These are phyloP conservation scores for Gossypium gossypioides DNA, from an alignment of 441 rosid genomes.

Conservation along the genomic window DNA sequence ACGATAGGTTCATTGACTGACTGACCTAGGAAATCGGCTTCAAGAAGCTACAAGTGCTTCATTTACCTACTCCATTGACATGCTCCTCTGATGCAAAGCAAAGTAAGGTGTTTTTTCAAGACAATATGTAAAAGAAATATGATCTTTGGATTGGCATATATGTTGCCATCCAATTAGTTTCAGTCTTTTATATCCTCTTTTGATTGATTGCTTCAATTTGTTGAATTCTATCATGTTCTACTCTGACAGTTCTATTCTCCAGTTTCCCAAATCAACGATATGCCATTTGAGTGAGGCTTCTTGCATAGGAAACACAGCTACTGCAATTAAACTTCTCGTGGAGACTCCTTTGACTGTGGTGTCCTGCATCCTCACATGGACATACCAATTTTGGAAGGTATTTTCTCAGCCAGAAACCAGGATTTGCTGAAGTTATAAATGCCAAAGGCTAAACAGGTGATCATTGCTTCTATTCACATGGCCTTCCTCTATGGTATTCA, in stretches of 20 bases:
- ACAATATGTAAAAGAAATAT: no score
- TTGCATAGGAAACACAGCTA: neutral
- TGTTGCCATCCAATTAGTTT: no score
- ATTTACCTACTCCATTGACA: neutral
- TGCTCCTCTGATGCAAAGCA: neutral
- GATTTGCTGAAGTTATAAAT: neutral
- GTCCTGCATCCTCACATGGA: neutral
- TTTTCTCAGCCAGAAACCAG: neutral
- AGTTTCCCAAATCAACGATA: neutral
- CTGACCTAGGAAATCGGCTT: neutral
- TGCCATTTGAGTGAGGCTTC: neutral
- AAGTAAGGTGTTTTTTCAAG: no score
- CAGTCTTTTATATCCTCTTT: neutral
- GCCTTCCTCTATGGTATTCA: constrained; percentile 11
- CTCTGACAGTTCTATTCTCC: neutral
- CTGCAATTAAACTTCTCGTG: neutral
- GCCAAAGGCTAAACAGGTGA: neutral
- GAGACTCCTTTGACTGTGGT: neutral
- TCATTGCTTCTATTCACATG: constrained; percentile 2
- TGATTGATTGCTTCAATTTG: neutral
- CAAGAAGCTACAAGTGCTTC: neutral
- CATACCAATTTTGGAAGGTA: neutral
- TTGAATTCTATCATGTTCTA: neutral
- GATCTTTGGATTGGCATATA: no score
- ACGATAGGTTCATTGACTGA: neutral